A percentile compares a stretch with the other conserved stretches of the same genome.
phyloP scores from a whole-genome alignment of 2,329 filamentous ascomycete genomes.

The Neospermospora avenae region DNA sequence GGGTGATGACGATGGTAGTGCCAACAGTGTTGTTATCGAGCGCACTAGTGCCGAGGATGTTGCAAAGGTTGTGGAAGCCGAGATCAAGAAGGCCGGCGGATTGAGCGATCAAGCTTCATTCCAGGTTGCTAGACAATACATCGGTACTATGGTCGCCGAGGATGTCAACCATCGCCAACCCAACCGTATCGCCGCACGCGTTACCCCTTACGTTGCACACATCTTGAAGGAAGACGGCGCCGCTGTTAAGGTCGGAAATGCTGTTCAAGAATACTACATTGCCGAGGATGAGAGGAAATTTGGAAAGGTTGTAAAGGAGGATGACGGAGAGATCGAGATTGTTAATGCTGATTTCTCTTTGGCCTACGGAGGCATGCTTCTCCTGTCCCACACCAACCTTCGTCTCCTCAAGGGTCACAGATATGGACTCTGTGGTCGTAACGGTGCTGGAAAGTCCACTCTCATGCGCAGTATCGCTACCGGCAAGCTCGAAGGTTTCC shows the following conservation, averaged over 20 bases:
- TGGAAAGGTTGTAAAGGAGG: constrained; percentile 79
- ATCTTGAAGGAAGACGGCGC: constrained; percentile 62
- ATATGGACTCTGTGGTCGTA: constrained; percentile 94
- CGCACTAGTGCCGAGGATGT: constrained; percentile 72
- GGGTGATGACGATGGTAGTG: constrained; percentile 63
- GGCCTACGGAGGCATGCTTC: constrained; percentile 94
- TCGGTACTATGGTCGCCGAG: constrained; percentile 81
- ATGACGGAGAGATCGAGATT: constrained; percentile 91
- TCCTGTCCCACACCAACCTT: constrained; percentile 93
- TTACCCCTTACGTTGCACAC: constrained; percentile 72
- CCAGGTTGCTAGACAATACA: constrained; percentile 66
- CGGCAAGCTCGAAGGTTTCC: constrained; percentile 96
- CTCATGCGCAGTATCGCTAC: constrained; percentile 95
- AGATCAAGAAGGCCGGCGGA: constrained; percentile 69
- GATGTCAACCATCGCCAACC: constrained; percentile 82
- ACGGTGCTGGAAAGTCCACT: constrained; percentile 98
- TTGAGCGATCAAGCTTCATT: constrained; percentile 63
- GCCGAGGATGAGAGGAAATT: constrained; percentile 85
- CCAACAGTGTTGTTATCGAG: constrained; percentile 50
- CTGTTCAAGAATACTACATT: constrained; percentile 73
- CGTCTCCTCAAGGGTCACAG: constrained; percentile 93
- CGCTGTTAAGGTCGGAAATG: constrained; percentile 61
- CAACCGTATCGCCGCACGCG: constrained; percentile 63
- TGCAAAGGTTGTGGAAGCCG: constrained; percentile 66
- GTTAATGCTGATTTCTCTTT: constrained; percentile 98